phyloP scores from a whole-genome alignment of 116 monocot genomes.

The Trichopus zeylanicus region DNA sequence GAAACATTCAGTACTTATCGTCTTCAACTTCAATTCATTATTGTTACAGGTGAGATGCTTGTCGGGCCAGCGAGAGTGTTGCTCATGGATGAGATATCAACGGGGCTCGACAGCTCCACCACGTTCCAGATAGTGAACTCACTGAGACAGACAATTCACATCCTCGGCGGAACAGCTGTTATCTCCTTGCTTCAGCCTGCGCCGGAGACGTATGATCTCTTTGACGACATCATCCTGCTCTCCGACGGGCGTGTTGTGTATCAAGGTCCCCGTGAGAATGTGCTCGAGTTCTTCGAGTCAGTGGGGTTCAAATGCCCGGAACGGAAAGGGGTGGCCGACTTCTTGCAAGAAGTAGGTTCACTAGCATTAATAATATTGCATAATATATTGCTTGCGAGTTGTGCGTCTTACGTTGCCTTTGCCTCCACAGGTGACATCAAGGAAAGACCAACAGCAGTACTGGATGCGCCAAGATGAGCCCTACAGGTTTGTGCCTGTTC shows the following conservation, averaged over 20 bases:
- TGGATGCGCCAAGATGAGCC: constrained; percentile 44
- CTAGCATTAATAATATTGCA: background rate
- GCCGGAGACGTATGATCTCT: constrained; percentile 82
- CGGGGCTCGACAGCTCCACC: constrained; percentile 82
- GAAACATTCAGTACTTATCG: background rate
- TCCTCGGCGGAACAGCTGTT: constrained; percentile 64
- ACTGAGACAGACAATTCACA: constrained; percentile 65
- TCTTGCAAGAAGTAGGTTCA: constrained; percentile 73
- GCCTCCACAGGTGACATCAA: constrained; percentile 67
- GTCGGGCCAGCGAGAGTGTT: constrained; percentile 77
- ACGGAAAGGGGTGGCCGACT: constrained; percentile 89
- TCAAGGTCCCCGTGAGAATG: constrained; percentile 72
- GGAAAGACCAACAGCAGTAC: constrained; percentile 77
- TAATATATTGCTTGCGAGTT: too few relatives aligned
- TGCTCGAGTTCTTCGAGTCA: constrained; percentile 74
- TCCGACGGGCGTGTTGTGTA: constrained; percentile 87
- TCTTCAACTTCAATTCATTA: background rate
- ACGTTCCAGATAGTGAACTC: constrained; percentile 81
- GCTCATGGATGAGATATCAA: constrained; percentile 93
- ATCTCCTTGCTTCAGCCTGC: constrained; percentile 79
- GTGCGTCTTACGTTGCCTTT: too few relatives aligned
- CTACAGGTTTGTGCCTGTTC: constrained; percentile 46
- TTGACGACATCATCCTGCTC: constrained; percentile 81
- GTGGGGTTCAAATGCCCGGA: constrained; percentile 86
- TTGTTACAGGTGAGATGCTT: constrained; percentile 71